These are phyloP conservation scores for Camillea tinctor DNA, from an alignment of 2,329 filamentous ascomycete genomes.

Conservation along the genomic window DNA sequence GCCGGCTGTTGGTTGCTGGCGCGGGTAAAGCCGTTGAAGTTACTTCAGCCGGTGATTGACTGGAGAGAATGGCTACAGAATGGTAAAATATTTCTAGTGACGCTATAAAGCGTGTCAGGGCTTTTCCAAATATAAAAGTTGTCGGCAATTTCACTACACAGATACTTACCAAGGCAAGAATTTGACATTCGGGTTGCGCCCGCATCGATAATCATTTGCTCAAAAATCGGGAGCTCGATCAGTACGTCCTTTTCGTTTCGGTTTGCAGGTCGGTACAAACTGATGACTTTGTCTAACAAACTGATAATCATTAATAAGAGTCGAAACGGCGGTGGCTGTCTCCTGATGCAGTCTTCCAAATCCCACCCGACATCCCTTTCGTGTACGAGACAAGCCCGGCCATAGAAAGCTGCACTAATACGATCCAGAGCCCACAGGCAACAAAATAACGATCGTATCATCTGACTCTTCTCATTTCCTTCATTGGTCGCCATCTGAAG, in stretches of 20 bases:
- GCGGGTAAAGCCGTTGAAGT: conserved; percentile 42
- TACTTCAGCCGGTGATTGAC: conserved; percentile 46
- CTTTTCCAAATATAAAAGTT: neutral
- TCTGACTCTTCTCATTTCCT: conserved; percentile 37
- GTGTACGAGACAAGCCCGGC: conserved; percentile 58
- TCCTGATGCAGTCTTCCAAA: conserved; percentile 48
- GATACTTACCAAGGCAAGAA: conserved; percentile 46
- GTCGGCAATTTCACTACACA: neutral
- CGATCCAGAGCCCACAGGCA: conserved; percentile 61
- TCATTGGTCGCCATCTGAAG: conserved; percentile 47
- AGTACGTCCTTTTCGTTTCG: conserved; percentile 46
- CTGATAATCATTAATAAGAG: conserved; percentile 54
- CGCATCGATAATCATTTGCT: conserved; percentile 56
- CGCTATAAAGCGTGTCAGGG: conserved; percentile 38
- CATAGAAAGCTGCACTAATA: conserved; percentile 59
- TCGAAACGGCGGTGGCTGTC: conserved; percentile 54
- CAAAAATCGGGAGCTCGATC: conserved; percentile 56
- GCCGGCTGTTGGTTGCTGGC: conserved; percentile 53
- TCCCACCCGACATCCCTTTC: conserved; percentile 58
- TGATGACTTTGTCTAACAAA: conserved; percentile 58
- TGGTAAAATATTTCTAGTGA: conserved; percentile 65
- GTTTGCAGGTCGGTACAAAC: conserved; percentile 57
- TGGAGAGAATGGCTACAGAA: conserved; percentile 62
- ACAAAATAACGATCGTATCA: conserved; percentile 50
- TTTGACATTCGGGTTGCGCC: conserved; percentile 50